These are phyloP conservation scores for Curvularia hawaiiensis DNA, from an alignment of 2,329 filamentous ascomycete species.

Conservation along the genomic window DNA sequence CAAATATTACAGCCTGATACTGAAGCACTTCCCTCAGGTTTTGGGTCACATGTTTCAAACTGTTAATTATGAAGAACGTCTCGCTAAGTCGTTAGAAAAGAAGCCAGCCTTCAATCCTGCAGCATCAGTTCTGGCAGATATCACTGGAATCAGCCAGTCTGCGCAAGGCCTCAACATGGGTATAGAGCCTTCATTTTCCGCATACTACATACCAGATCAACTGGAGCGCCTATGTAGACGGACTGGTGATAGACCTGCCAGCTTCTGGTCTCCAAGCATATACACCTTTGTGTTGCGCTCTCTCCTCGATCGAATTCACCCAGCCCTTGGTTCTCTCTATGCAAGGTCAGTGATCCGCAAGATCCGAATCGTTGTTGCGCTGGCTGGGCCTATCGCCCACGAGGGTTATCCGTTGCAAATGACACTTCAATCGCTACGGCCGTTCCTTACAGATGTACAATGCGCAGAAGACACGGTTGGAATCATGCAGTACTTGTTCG, in stretches of 20 bases:
- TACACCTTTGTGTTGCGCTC: constrained; percentile 76
- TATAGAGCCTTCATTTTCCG: constrained; percentile 86
- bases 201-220: constrained; percentile 75
- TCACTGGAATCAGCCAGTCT: constrained; percentile 72
- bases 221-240: constrained; percentile 78
- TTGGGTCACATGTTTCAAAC: constrained; percentile 76
- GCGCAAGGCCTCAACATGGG: constrained; percentile 69
- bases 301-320: constrained; percentile 80
- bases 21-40: constrained; percentile 75
- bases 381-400: constrained; percentile 75
- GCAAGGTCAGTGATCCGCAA: constrained; percentile 87
- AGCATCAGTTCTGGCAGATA: constrained; percentile 67
- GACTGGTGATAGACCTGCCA: constrained; percentile 63
- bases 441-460: constrained; percentile 79
- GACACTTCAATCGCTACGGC: constrained; percentile 79
- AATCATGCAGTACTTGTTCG: constrained; percentile 81
- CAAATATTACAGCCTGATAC: constrained; percentile 65
- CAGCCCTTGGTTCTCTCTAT: constrained; percentile 83
- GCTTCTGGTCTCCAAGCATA: constrained; percentile 76
- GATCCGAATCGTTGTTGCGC: constrained; percentile 77
- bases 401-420: constrained; percentile 87
- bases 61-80: constrained; percentile 53
- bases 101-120: constrained; percentile 64
- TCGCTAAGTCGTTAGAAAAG: constrained; percentile 59
- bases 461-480: constrained; percentile 92